These are phyloP conservation scores for Metarhizium album DNA, from an alignment of 2,329 filamentous ascomycete species.

Conservation along the genomic window DNA sequence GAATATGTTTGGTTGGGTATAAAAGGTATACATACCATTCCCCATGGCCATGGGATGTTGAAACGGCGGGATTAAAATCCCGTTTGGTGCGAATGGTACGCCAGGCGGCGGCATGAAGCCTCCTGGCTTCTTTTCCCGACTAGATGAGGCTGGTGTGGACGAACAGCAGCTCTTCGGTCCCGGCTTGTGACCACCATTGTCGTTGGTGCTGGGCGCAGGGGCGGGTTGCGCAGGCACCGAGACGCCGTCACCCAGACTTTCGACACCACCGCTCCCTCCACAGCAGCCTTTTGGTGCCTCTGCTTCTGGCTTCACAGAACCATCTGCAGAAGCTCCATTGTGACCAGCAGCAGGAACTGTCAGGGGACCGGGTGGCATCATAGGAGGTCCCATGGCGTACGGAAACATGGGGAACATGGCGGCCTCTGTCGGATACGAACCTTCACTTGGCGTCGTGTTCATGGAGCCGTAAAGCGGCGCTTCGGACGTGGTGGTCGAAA, in stretches of 20 bases:
- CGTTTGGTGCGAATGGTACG: slow-evolving; percentile 13
- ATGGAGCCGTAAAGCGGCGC: slow-evolving; percentile 18
- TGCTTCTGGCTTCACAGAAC: slow-evolving; percentile 5
- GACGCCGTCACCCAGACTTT: slow-evolving; percentile 1
- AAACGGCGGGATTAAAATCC: slow-evolving; percentile 25
- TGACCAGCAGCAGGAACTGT: slow-evolving; percentile 14
- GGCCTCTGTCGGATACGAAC: slow-evolving; percentile 13
- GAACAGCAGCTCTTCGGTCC: slow-evolving; percentile 21
- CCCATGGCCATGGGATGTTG: slow-evolving; percentile 24
- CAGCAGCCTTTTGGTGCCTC: slow-evolving; percentile 13
- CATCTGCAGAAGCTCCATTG: slow-evolving; percentile 11
- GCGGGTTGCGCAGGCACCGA: slow-evolving; percentile 6
- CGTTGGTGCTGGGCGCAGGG: slow-evolving; percentile 11
- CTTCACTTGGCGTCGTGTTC: slow-evolving; percentile 17
- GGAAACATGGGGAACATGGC: slow-evolving; percentile 23
- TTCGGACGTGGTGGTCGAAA: slow-evolving; percentile 11
- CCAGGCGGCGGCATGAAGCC: slow-evolving; percentile 12
- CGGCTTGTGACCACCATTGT: slow-evolving; percentile 5
- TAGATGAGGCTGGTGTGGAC: slow-evolving; percentile 9
- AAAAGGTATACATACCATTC: slow-evolving; percentile 29
- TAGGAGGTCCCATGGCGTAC: slow-evolving; percentile 17
- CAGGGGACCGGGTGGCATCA: slow-evolving; percentile 10
- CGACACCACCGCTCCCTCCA: slow-evolving; percentile 7
- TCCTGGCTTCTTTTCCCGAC: slow-evolving; percentile 12
- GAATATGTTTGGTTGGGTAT: slow-evolving; percentile 34